These are phyloP conservation scores for Albifimbria verrucaria DNA, from an alignment of 2,329 filamentous ascomycete species.

Conservation along the genomic window DNA sequence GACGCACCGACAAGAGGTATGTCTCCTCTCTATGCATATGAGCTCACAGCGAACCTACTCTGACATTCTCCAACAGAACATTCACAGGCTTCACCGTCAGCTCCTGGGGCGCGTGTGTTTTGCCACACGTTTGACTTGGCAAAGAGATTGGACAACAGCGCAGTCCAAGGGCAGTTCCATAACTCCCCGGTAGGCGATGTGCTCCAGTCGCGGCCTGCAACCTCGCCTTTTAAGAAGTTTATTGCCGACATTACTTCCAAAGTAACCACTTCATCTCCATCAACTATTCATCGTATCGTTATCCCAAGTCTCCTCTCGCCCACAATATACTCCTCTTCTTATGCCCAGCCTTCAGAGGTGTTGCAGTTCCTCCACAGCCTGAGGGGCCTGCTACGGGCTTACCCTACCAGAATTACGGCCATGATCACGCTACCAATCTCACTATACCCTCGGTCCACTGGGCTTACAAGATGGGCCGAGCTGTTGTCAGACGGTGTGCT, in stretches of 20 bases:
- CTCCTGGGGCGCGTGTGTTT: conserved; percentile 40
- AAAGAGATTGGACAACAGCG: conserved; percentile 53
- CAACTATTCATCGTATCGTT: conserved; percentile 73
- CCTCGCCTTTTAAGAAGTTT: conserved; percentile 54
- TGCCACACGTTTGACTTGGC: conserved; percentile 73
- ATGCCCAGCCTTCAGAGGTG: conserved; percentile 67
- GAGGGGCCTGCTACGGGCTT: conserved; percentile 68
- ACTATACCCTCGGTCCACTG: conserved; percentile 72
- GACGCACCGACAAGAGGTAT: conserved; percentile 65
- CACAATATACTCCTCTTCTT: conserved; percentile 70
- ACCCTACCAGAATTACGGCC: conserved; percentile 63
- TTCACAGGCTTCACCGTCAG: conserved; percentile 7
- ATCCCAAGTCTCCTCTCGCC: conserved; percentile 85
- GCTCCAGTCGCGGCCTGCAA: conserved; percentile 15
- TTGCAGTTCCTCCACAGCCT: conserved; percentile 80
- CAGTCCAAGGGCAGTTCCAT: conserved; percentile 47
- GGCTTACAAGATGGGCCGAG: conserved; percentile 83
- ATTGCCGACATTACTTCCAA: conserved; percentile 54
- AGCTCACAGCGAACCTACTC: neutral
- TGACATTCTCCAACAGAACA: neutral
- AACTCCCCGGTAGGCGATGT: conserved; percentile 46
- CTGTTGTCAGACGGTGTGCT: conserved; percentile 80
- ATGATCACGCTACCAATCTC: conserved; percentile 76
- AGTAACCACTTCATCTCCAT: conserved; percentile 54
- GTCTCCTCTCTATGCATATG: conserved; percentile 18